Base-by-base conservation (phyloP, 768 basidiomycete species). In the Rhizopogon rudus region DNA sequence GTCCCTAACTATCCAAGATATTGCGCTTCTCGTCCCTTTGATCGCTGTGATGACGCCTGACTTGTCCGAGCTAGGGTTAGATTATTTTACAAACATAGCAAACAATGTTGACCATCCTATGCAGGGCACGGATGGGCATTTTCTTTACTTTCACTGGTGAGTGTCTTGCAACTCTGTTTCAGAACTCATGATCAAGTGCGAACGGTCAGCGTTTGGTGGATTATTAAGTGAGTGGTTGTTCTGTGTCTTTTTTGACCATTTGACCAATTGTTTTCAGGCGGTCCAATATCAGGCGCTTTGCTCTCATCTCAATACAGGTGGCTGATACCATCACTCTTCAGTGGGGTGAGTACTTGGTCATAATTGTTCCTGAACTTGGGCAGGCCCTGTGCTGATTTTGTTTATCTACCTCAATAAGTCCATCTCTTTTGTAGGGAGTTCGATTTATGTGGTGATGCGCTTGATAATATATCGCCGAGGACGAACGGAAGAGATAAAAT, bases 281-380 rank as follows among this genome's bases (percentile, higher is more conserved):
- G 80, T 0, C 83, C 84, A 0, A 78, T 85, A 33, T 76, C 75
- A 39, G 84, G 84, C 1, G 78, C 81, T 2, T 70, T 86, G n/a
- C 70, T 86, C 6, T 75, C 80, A 0, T 49, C 64, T 13, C 67
- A 70, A 5, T 82, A 78, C 60, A 65, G 75, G 3, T 86, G 84
- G 84, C 82, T 77, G 78, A 72, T 76, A 14, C 80, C 83, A 5
- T 77, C 77, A 1, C 44, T 82, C 8, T 86, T 83, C 60, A 71
- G 77, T 28, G 82, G 78, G 40, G 70, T 75, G 61, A 28, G 67
- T 60, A 33, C 31, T 33, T 46, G 12, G 12, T 20, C 5, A 6
- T 43, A 43, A 22, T 25, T 5, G 5, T 43, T 14, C 22, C 13
- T 13, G 25, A 25, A 25, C 25, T 25, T 25, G 25, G 25, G 4